Base-by-base conservation (phyloP, 2,329 filamentous ascomycete genomes). In the Emericellopsis cladophorae region DNA sequence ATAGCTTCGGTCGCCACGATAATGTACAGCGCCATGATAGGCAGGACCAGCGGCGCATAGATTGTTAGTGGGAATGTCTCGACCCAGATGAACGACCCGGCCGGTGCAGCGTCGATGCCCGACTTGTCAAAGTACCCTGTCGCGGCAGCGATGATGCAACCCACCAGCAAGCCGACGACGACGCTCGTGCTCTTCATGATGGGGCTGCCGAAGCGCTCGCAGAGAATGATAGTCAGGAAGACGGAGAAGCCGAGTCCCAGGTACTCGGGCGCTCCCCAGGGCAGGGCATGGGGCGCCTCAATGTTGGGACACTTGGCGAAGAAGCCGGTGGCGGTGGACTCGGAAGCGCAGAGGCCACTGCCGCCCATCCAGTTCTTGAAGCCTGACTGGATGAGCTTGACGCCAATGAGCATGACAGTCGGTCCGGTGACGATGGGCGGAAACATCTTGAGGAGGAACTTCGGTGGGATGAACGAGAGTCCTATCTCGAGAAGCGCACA, bases 141-240 rank as follows among this genome's bases (percentile, higher is more conserved):
- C 2, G 84, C 84, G 0, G 72, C 84, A 10, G 82, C 84, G 45
- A 92, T 83, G 51, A 88, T 81, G 59, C 84, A 89, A 36, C 85
- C 85, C 2, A 81, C 55, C 0, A 87, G 69, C 5, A 89, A 68
- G 12, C 85, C 84, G 42, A 87, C 68, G 34, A 89, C 76, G 26
- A 90, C 84, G 24, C 80, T 79, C 7, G 77, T 82, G 3, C 79
- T 84, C 55, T 89, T 89, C 82, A 92, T 89, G 48, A 92, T 82
- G 0, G 86, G 85, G 0, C 83, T 74, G 2, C 86, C 86, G 50
- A 89, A 88, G 10, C 84, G 75, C 58, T 92, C 85, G 55, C 82
- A 85, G 11, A 90, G 55, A 45, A 92, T 80, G 53, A 92, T 90
- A 23, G 81, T 83, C 36, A 82, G 49, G 54, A 90, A 90, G 31